A percentile compares a stretch with the other conserved stretches of the same genome.
phyloP scores from a whole-genome alignment of 73 alveolate species.

The Halteria grandinella region DNA sequence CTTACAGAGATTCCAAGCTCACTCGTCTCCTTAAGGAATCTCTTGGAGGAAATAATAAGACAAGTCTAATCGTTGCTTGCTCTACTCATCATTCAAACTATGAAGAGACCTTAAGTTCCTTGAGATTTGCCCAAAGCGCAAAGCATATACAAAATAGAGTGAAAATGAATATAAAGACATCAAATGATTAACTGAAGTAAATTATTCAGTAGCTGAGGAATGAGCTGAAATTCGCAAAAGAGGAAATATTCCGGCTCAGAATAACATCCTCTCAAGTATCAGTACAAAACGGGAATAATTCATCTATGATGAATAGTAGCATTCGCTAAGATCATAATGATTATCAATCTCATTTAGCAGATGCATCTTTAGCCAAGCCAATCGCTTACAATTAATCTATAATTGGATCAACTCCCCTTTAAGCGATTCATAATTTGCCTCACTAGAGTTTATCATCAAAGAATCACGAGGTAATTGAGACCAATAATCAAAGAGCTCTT shows the following conservation, averaged over 20 bases:
- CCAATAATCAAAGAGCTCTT: constrained; percentile 22
- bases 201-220: constrained; percentile 15
- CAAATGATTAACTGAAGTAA: constrained; percentile 62
- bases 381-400: too few relatives aligned
- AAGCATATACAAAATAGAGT: constrained; percentile 82
- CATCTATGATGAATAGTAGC: too few relatives aligned
- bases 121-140: constrained; percentile 95
- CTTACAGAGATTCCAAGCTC: constrained; percentile 95
- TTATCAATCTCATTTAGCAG: too few relatives aligned
- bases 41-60: constrained; percentile 96
- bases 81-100: constrained; percentile 83
- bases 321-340: too few relatives aligned
- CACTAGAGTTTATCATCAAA: constrained; percentile 27
- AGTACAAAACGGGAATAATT: too few relatives aligned
- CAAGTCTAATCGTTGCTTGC: constrained; percentile 92
- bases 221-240: constrained; percentile 12
- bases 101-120: constrained; percentile 92
- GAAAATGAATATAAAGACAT: constrained; percentile 77
- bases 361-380: too few relatives aligned
- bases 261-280: constrained; percentile 23
- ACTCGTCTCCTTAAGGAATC: constrained; percentile 95
- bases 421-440: constrained; percentile 28
- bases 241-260: constrained; percentile 24
- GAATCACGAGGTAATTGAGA: constrained; percentile 44
- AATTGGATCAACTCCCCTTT: too few relatives aligned